Evolutionary conservation across 495 filamentous ascomycete species (phyloP).

Genomic region (Xylaria cubensis): DNA sequence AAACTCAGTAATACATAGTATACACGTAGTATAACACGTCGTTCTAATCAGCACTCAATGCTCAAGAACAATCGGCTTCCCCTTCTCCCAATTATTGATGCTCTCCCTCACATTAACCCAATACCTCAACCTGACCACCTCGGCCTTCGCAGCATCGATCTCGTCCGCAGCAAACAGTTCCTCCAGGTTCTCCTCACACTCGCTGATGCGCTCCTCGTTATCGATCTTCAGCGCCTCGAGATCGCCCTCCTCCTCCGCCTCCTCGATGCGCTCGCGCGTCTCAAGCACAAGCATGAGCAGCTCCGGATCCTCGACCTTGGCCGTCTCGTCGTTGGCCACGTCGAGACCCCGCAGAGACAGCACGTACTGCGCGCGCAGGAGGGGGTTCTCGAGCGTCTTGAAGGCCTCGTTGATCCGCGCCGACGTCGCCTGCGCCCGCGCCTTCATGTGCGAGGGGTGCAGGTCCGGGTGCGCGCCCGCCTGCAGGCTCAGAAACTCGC

Average conservation of each 20-base stretch:
- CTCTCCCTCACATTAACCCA: constrained; percentile 89
- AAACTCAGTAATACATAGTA: neutral
- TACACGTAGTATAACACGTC: neutral
- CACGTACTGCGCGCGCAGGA: constrained; percentile 85
- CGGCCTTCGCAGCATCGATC: constrained; percentile 67
- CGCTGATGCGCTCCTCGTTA: constrained; percentile 71
- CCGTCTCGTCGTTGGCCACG: constrained; percentile 75
- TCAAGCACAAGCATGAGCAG: constrained; percentile 90
- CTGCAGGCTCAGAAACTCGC: constrained; percentile 88
- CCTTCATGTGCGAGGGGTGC: constrained; percentile 49
- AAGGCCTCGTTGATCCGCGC: constrained; percentile 89
- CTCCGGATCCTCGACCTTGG: constrained; percentile 71
- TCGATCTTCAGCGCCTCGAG: constrained; percentile 64
- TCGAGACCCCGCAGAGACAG: constrained; percentile 75
- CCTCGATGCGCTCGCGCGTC: constrained; percentile 83
- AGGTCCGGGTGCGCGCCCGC: constrained; percentile 78
- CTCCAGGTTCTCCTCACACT: constrained; percentile 64
- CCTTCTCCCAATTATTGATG: constrained; percentile 80
- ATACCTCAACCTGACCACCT: constrained; percentile 82
- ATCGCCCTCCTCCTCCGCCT: constrained; percentile 67
- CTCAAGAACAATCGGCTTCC: constrained; percentile 68
- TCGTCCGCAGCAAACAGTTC: constrained; percentile 70
- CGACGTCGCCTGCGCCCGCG: constrained; percentile 72
- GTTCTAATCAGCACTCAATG: constrained; percentile 52
- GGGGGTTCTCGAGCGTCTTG: constrained; percentile 76